phyloP scores from a whole-genome alignment of 1,284 basidiomycete genomes.

The Ustilago shanxiensis region DNA sequence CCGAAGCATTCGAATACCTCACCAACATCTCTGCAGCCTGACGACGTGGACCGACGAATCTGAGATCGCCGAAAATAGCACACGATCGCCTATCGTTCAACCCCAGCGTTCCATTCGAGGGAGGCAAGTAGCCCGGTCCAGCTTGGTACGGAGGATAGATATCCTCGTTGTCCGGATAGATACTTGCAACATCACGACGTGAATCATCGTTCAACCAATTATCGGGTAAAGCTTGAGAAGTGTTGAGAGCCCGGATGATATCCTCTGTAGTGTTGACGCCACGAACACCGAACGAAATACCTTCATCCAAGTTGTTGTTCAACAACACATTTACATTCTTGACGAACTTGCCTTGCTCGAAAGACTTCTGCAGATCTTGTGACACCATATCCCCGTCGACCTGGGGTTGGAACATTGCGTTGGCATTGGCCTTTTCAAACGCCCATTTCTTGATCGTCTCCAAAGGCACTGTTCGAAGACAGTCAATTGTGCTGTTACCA shows the following conservation, averaged over 20 bases:
- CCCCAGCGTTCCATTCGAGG: constrained; percentile 9
- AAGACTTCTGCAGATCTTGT: constrained; percentile 33
- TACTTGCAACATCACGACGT: neutral
- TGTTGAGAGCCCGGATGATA: constrained; percentile 20
- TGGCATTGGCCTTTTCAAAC: neutral
- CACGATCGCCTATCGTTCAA: constrained; percentile 36
- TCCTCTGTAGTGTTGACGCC: constrained; percentile 32
- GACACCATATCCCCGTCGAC: constrained; percentile 39
- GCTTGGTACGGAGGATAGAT: constrained; percentile 38
- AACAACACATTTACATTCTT: constrained; percentile 15
- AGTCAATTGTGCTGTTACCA: constrained; percentile 18
- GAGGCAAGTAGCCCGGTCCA: constrained; percentile 26
- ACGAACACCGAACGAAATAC: constrained; percentile 36
- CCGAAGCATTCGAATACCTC: constrained; percentile 2
- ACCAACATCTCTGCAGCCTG: constrained; percentile 16
- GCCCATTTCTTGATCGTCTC: constrained; percentile 39
- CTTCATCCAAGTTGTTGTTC: constrained; percentile 37
- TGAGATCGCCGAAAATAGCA: constrained; percentile 38
- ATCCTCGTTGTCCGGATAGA: constrained; percentile 47
- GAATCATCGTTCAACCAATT: constrained; percentile 10
- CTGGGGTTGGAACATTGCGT: constrained; percentile 16
- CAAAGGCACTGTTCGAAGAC: constrained; percentile 27
- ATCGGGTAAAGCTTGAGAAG: constrained; percentile 17
- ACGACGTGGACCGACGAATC: constrained; percentile 25
- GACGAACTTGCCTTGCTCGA: constrained; percentile 29